Percentiles rank a stretch among this genome's conserved stretches.
Conservation (phyloP, 371 early-diverging fungal species). For the Enterospora canceri region DNA sequence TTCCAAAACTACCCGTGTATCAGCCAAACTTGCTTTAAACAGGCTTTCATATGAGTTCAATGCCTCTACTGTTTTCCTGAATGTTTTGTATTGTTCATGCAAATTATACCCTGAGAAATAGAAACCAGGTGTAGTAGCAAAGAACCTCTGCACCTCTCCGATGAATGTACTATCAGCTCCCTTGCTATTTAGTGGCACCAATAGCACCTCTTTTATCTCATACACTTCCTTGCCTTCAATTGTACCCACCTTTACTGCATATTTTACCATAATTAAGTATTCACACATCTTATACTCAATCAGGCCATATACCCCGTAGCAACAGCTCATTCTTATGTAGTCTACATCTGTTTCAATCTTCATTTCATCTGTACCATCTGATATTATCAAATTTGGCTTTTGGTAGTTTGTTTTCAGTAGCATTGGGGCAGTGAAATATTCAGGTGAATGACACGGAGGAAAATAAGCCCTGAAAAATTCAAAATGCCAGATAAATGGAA, state of each 20-base stretch:
- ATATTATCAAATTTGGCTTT: no score
- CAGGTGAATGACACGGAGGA: no score
- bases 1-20: slow-evolving; percentile 33
- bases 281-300: neutral
- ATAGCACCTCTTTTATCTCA: slow-evolving; percentile 36
- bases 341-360: neutral
- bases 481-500: no score
- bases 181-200: slow-evolving; percentile 13
- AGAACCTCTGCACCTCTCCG: slow-evolving; percentile 1
- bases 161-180: slow-evolving; percentile 6
- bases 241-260: slow-evolving; percentile 19
- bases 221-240: slow-evolving; percentile 36
- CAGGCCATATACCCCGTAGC: slow-evolving; percentile 22
- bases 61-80: neutral
- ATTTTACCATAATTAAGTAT: slow-evolving; percentile 41
- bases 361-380: no score
- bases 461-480: no score
- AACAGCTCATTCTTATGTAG: neutral
- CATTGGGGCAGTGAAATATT: no score
- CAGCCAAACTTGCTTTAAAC: slow-evolving; percentile 41
- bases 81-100: no score
- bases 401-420: no score
- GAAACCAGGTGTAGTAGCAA: slow-evolving; percentile 1
- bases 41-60: neutral
- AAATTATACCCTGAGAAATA: neutral